Percentiles rank a stretch among this genome's conserved stretches.
Conservation (phyloP, 345 rosid genomes). For the Rhodomyrtus tomentosa region DNA sequence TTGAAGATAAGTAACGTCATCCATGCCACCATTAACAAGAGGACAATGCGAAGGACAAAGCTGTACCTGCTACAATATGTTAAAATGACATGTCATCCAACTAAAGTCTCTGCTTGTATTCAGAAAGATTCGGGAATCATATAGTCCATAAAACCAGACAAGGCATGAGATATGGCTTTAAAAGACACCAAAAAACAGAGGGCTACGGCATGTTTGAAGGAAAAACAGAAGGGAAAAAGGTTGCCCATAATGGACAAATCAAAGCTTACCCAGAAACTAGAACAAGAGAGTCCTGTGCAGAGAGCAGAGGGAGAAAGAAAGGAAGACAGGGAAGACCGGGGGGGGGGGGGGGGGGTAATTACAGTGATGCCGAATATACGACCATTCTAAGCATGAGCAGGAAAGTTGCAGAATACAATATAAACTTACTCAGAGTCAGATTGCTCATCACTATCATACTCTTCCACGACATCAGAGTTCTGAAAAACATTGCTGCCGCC, state of each 20-base stretch:
- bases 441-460: conserved; percentile 66
- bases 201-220: not conserved
- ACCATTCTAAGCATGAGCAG: not conserved
- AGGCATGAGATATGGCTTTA: not conserved
- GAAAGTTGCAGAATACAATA: not conserved
- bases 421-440: conserved; percentile 80
- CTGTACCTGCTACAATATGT: conserved; percentile 54
- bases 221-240: not conserved
- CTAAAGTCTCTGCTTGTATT: not conserved
- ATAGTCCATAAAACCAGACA: not conserved
- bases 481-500: conserved; percentile 10
- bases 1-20: conserved; percentile 89
- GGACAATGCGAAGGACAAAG: conserved; percentile 75
- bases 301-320: not conserved
- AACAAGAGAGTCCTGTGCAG: not conserved
- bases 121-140: not conserved
- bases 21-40: conserved; percentile 89
- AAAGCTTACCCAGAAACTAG: not conserved
- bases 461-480: conserved; percentile 40
- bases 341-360: too few relatives aligned
- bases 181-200: not conserved
- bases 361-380: not conserved
- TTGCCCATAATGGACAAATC: not conserved
- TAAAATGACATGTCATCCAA: not conserved
- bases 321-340: too few relatives aligned